phyloP scores from a whole-genome alignment of 768 basidiomycete species.

The Xerocomellus intermedius region DNA sequence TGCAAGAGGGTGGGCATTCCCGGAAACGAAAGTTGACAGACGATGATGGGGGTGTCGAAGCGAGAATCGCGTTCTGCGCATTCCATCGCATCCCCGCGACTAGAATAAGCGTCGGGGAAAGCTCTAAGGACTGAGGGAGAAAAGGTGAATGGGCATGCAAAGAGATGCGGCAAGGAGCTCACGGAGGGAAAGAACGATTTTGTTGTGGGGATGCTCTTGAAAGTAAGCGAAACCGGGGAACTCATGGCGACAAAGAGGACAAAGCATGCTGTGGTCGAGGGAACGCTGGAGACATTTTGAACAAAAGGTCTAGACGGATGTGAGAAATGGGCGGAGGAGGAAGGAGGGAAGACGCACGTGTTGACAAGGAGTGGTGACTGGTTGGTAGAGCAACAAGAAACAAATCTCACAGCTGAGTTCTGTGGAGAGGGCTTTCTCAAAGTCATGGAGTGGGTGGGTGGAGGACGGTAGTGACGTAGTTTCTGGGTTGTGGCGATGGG shows the following conservation, averaged over 20 bases:
- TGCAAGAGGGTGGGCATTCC: slow-evolving; percentile 87
- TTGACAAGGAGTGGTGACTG: slow-evolving; percentile 92
- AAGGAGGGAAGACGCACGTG: slow-evolving; percentile 58
- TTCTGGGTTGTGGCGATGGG: slow-evolving; percentile 26
- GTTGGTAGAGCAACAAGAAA: slow-evolving; percentile 77
- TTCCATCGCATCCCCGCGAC: slow-evolving; percentile 60
- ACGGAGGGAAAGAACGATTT: slow-evolving; percentile 70
- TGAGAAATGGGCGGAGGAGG: slow-evolving; percentile 10
- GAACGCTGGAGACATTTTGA: slow-evolving; percentile 84
- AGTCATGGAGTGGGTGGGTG: slow-evolving; percentile 32
- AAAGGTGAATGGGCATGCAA: slow-evolving; percentile 4
- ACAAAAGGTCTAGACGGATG: slow-evolving; percentile 75
- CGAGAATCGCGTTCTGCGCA: slow-evolving; percentile 76
- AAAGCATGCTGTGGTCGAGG: slow-evolving; percentile 77
- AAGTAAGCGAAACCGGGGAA: slow-evolving; percentile 77
- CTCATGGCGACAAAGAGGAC: slow-evolving; percentile 82
- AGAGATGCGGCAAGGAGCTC: slow-evolving; percentile 22
- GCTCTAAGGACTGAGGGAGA: slow-evolving; percentile 55
- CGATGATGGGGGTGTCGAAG: slow-evolving; percentile 88
- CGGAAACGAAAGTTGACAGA: slow-evolving; percentile 88
- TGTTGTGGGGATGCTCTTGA: slow-evolving; percentile 77
- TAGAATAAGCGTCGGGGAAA: slow-evolving; percentile 65
- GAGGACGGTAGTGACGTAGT: slow-evolving; percentile 29
- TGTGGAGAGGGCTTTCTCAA: slow-evolving; percentile 59
- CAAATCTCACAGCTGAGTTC: slow-evolving; percentile 93